phyloP scores from a whole-genome alignment of 2,329 filamentous ascomycete species.

The Exophiala viscosa region DNA sequence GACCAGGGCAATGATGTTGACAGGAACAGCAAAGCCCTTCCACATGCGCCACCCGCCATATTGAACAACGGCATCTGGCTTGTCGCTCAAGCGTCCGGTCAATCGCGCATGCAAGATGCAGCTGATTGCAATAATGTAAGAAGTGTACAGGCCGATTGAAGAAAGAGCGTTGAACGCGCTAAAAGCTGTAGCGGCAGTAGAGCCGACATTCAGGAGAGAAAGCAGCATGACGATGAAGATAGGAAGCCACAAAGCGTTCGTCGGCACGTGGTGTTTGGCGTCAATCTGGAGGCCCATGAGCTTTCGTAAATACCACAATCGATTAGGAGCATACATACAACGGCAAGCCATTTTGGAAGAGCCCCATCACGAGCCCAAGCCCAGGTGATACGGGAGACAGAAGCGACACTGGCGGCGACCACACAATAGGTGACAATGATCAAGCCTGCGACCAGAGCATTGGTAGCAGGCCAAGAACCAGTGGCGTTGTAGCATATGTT shows the following conservation, averaged over 20 bases:
- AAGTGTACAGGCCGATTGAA: conserved; percentile 37
- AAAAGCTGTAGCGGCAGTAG: conserved; percentile 35
- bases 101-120: conserved; percentile 25
- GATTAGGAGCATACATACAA: conserved; percentile 15
- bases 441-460: conserved; percentile 39
- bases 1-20: conserved; percentile 37
- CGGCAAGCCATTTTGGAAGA: conserved; percentile 39
- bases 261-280: conserved; percentile 35
- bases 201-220: conserved; percentile 40
- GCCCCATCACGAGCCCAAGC: conserved; percentile 49
- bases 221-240: conserved; percentile 36
- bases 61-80: conserved; percentile 12
- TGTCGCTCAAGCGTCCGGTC: conserved; percentile 31
- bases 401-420: conserved; percentile 44
- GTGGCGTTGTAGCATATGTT: conserved; percentile 42
- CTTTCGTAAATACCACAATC: background rate
- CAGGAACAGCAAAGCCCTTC: conserved; percentile 29
- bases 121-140: conserved; percentile 40
- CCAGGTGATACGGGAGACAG: conserved; percentile 49
- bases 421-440: conserved; percentile 39
- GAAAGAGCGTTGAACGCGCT: conserved; percentile 40
- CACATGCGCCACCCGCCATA: conserved; percentile 34
- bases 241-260: conserved; percentile 38
- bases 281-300: conserved; percentile 30
- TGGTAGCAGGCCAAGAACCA: conserved; percentile 39